phyloP scores from a whole-genome alignment of 202 grass and related monocot genomes.

The Cymbopogon flexuosus region DNA sequence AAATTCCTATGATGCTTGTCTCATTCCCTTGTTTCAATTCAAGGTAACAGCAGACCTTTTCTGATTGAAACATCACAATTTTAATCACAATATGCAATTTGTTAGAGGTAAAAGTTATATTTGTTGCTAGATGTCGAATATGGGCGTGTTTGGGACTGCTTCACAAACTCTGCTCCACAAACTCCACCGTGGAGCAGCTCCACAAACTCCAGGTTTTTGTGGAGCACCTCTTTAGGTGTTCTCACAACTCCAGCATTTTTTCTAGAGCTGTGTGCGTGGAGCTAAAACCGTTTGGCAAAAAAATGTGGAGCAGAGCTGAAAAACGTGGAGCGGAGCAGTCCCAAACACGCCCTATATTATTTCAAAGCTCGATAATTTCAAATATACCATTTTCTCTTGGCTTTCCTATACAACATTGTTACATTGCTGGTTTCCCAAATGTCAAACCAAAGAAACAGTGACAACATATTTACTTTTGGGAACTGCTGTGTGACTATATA shows the following conservation, averaged over 20 bases:
- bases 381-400: neutral
- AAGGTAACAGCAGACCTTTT: neutral
- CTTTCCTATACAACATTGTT: neutral
- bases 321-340: too few relatives aligned
- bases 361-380: neutral
- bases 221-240: too few relatives aligned
- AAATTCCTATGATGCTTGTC: too few relatives aligned
- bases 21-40: neutral
- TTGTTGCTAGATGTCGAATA: neutral
- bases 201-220: too few relatives aligned
- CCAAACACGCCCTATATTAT: too few relatives aligned
- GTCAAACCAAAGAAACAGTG: neutral
- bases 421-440: neutral
- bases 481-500: neutral
- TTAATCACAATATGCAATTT: neutral
- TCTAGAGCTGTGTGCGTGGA: too few relatives aligned
- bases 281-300: too few relatives aligned
- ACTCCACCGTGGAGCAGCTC: too few relatives aligned
- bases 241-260: too few relatives aligned
- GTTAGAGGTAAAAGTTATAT: neutral
- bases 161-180: too few relatives aligned
- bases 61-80: neutral
- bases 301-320: too few relatives aligned
- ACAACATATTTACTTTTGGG: neutral
- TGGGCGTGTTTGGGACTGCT: too few relatives aligned